These are phyloP conservation scores for Neospermospora avenae DNA, from an alignment of 2,329 filamentous ascomycete species.

Conservation along the genomic window DNA sequence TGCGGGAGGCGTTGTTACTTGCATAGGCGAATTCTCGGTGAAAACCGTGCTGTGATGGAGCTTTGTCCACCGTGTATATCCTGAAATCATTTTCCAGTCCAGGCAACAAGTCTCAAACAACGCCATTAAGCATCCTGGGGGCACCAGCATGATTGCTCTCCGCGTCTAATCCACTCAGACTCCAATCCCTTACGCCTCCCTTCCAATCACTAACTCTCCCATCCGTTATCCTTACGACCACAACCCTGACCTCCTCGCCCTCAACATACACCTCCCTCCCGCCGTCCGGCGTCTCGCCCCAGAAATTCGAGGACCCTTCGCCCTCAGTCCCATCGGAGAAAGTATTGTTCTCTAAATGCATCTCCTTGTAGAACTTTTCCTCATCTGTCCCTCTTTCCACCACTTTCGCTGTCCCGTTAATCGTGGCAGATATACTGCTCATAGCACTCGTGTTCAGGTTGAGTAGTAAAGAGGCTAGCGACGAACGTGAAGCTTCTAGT, in stretches of 20 bases:
- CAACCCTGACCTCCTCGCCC: conserved; percentile 80
- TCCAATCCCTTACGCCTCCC: conserved; percentile 84
- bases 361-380: conserved; percentile 77
- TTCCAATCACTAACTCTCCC: conserved; percentile 94
- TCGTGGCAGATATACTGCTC: conserved; percentile 85
- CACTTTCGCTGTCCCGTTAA: conserved; percentile 81
- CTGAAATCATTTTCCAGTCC: not conserved
- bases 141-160: conserved; percentile 9
- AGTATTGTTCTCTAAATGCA: conserved; percentile 89
- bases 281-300: conserved; percentile 41
- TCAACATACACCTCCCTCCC: conserved; percentile 68
- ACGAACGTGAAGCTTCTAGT: conserved; percentile 67
- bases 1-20: too few relatives aligned
- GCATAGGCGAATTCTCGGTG: too few relatives aligned
- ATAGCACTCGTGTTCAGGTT: conserved; percentile 89
- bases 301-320: conserved; percentile 28
- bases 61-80: too few relatives aligned
- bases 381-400: conserved; percentile 72
- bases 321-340: conserved; percentile 58
- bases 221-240: conserved; percentile 79
- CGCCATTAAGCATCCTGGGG: conserved; percentile 30
- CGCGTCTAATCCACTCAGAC: conserved; percentile 16
- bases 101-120: conserved; percentile 3
- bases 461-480: conserved; percentile 77
- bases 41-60: too few relatives aligned